Conservation (phyloP, 257 asterid species). For the Solanum corneliomulleri region DNA sequence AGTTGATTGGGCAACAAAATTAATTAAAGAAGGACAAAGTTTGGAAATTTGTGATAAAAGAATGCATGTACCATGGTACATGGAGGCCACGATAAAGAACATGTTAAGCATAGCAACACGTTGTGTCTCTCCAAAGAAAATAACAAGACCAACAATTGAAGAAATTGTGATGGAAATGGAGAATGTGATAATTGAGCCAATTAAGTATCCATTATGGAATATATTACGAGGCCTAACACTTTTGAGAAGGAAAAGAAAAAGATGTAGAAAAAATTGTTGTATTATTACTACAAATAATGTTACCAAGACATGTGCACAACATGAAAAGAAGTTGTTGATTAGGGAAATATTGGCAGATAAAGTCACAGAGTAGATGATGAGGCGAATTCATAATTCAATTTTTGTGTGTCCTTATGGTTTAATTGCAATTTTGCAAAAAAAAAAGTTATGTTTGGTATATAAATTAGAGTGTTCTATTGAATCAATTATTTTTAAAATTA, state of each 20-base stretch:
- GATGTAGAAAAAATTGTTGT: background rate
- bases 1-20: conserved; percentile 55
- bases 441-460: background rate
- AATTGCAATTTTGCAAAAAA: background rate
- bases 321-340: conserved; percentile 25
- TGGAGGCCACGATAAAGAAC: conserved; percentile 8
- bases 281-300: background rate
- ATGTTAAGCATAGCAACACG: conserved; percentile 33
- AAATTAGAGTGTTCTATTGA: too few relatives aligned
- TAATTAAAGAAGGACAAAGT: conserved; percentile 17
- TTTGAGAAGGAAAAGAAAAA: conserved; percentile 14
- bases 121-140: conserved; percentile 23
- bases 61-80: conserved; percentile 11
- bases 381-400: background rate
- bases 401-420: background rate
- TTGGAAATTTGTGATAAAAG: conserved; percentile 34
- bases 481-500: too few relatives aligned
- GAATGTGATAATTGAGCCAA: conserved; percentile 2
- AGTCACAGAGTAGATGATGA: background rate
- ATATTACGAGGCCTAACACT: conserved; percentile 17
- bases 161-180: conserved; percentile 33
- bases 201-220: conserved; percentile 11
- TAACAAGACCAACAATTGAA: conserved; percentile 37
- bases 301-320: background rate
- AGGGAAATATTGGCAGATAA: conserved; percentile 61